Conservation (phyloP, 805 yeast genomes). For the Pichia pseudocactophila region DNA sequence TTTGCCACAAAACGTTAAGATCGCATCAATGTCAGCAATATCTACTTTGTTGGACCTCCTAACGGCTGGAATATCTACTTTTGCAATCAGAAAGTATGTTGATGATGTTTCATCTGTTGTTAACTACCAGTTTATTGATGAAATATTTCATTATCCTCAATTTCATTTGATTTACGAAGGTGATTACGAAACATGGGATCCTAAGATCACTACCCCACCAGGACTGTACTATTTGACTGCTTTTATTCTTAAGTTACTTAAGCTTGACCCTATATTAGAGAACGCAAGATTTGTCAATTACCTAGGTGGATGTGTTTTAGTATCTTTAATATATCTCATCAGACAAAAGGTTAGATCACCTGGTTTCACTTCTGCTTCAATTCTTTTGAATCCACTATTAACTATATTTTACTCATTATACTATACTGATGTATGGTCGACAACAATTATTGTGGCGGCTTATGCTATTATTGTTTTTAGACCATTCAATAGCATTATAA, state of each 20-base stretch:
- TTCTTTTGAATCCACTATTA: constrained; percentile 59
- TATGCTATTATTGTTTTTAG: constrained; percentile 37
- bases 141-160: constrained; percentile 79
- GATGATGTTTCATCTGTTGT: constrained; percentile 17
- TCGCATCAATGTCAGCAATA: constrained; percentile 4
- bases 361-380: constrained; percentile 18
- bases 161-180: constrained; percentile 57
- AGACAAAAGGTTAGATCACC: constrained; percentile 8
- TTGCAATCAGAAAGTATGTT: constrained; percentile 15
- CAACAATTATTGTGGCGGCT: constrained; percentile 53
- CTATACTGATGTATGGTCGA: constrained; percentile 93
- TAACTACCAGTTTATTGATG: constrained; percentile 49
- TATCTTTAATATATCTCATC: constrained; percentile 14
- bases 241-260: constrained; percentile 26
- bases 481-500: constrained; percentile 13
- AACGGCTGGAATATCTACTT: constrained; percentile 10
- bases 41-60: constrained; percentile 13
- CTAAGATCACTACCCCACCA: constrained; percentile 94
- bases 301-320: constrained; percentile 50
- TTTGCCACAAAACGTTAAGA: not conserved
- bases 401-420: constrained; percentile 66
- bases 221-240: constrained; percentile 60
- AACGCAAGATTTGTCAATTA: constrained; percentile 52
- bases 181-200: constrained; percentile 65
- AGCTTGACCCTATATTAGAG: constrained; percentile 26